Base-by-base conservation (phyloP, 2,329 filamentous ascomycete species). In the Aspergillus thermomutatus region DNA sequence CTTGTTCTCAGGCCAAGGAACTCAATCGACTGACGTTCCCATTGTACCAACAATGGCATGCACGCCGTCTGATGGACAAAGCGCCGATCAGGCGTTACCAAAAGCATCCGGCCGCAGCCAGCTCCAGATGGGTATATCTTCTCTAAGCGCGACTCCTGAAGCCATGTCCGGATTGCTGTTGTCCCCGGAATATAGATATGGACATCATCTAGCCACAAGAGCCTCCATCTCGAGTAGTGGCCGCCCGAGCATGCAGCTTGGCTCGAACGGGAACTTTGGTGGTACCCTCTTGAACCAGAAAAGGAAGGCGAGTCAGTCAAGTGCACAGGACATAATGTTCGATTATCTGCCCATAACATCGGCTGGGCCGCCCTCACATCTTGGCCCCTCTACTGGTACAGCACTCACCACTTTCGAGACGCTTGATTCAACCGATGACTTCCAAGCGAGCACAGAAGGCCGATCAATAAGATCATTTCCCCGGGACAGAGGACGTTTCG, bases 11-110 rank as follows among this genome's bases (percentile, higher is more conserved):
- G 68, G 66, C 23, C 70, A 69, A 25, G 61, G 55, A 40, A 60
- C 64, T 10, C 48, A 63, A 40, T 61, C 68, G 25, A 59, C 59
- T 28, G 73, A 73, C 40, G 54, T 65, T 11, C 56, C 69, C 19
- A 52, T 67, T 21, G 65, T 65, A 5, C 60, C 66, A 34, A 49
- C 60, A 17, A 64, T 66, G 45, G 54, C 62, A 26, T 61, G 64
- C 40, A 45, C 67, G 10, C 51, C 67, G 25, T 57, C 67, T 27
- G 63, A 67, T 34, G 54, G 57, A 26, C 60, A 71, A 23, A 65
- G 62, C 2, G 57, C 66, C 47, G 72, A 73, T 52, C 67, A 75
- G 49, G 74, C 66, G 9, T 64, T 77, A 26, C 74, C 75, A 28
- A 73, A 67, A 31, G 71, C 72, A 31, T 64, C 66, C 25, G 67